Conservation (phyloP, 805 yeast species). For the Cyberlindnera americana region DNA sequence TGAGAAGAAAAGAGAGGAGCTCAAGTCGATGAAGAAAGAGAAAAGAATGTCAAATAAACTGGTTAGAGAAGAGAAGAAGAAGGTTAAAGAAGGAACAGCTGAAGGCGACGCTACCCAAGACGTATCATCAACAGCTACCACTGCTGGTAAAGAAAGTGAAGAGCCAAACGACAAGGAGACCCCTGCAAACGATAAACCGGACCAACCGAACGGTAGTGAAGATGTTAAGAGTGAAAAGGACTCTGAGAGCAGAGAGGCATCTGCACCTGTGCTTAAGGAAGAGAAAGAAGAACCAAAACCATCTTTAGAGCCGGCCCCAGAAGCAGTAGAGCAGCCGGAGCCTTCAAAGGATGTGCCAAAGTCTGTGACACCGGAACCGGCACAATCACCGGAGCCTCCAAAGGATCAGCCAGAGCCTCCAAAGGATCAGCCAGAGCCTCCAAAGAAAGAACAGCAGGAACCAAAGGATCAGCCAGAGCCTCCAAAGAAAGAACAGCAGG, state of each 20-base stretch:
- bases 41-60: constrained; percentile 34
- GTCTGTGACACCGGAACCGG: not conserved
- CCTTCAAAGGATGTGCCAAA: not conserved
- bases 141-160: not conserved
- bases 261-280: no score
- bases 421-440: not conserved
- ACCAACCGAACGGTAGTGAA: no score
- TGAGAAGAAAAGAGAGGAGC: constrained; percentile 45
- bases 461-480: not conserved
- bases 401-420: not conserved
- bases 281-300: no score
- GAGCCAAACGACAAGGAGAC: no score
- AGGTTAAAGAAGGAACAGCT: constrained; percentile 12
- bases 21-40: constrained; percentile 36
- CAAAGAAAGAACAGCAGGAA: not conserved
- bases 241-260: no score
- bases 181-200: no score
- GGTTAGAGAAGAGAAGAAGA: constrained; percentile 32
- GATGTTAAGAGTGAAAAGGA: no score
- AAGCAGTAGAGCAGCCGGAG: no score
- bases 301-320: no score
- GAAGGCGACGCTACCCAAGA: not conserved
- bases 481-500: no score
- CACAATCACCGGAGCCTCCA: not conserved
- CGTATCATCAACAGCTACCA: not conserved